Conservation (phyloP, 148 eudicot species). For the Chenopodium suecicum region DNA sequence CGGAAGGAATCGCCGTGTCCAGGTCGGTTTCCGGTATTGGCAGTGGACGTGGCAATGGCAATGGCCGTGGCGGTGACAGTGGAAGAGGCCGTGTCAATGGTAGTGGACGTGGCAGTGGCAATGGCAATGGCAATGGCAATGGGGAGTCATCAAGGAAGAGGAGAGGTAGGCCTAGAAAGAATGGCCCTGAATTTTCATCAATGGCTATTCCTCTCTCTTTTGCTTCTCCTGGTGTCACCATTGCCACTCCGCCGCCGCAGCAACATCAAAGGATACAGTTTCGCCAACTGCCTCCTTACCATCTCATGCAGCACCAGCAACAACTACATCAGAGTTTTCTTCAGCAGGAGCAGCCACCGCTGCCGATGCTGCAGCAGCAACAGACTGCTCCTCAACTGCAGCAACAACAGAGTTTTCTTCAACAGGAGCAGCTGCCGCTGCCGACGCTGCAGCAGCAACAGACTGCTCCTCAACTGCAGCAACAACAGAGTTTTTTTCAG, state of each 20-base stretch:
- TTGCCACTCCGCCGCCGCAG: background rate
- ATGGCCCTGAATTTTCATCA: conserved; percentile 31
- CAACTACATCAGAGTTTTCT: background rate
- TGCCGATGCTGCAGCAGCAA: no score
- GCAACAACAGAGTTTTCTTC: no score
- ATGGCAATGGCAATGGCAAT: background rate
- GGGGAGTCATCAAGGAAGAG: conserved; percentile 36
- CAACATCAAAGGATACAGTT: no score
- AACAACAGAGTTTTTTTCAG: background rate
- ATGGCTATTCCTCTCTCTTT: background rate
- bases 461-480: no score
- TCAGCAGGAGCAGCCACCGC: no score
- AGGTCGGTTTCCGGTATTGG: conserved; percentile 29
- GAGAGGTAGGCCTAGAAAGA: conserved; percentile 60
- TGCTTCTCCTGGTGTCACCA: background rate
- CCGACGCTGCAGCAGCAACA: no score
- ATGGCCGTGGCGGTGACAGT: conserved; percentile 2
- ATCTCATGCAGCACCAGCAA: conserved; percentile 2
- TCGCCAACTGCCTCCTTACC: background rate
- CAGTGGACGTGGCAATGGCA: conserved; percentile 19
- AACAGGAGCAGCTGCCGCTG: no score
- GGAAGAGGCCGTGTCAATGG: background rate
- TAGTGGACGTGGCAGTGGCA: background rate
- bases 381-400: no score
- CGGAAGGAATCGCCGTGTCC: conserved; percentile 32